Conservation (phyloP, 164 flowering plant species). For the Akebia trifoliata region DNA sequence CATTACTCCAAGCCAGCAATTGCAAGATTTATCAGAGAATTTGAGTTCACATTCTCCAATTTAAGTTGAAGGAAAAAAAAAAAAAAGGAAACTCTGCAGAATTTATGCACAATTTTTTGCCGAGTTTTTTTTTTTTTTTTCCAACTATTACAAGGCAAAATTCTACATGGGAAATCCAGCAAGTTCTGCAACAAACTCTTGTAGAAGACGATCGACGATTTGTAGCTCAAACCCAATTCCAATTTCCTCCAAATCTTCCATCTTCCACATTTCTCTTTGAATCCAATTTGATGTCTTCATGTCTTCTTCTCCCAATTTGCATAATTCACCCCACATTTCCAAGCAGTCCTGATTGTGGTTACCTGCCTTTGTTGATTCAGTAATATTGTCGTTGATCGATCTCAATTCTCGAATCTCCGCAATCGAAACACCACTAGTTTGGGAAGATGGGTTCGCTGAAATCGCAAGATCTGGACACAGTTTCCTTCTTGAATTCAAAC, state of each 20-base stretch:
- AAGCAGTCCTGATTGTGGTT: slow-evolving; percentile 1
- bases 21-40: too few relatives aligned
- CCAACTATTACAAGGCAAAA: not conserved
- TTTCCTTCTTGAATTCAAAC: slow-evolving; percentile 40
- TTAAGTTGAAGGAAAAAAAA: not conserved
- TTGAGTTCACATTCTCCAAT: too few relatives aligned
- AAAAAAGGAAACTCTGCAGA: not conserved
- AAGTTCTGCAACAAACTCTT: slow-evolving; percentile 39
- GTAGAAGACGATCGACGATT: slow-evolving; percentile 43
- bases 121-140: not conserved
- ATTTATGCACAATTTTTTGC: slow-evolving; percentile 15
- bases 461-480: slow-evolving; percentile 26
- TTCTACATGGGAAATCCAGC: not conserved
- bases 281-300: slow-evolving; percentile 36
- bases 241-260: slow-evolving; percentile 37
- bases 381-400: not conserved
- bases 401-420: not conserved
- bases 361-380: slow-evolving; percentile 18
- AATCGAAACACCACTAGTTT: not conserved
- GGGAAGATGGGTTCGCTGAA: slow-evolving; percentile 6
- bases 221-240: slow-evolving; percentile 29
- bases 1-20: too few relatives aligned
- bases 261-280: slow-evolving; percentile 12
- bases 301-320: slow-evolving; percentile 41
- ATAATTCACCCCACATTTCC: slow-evolving; percentile 28